Evolutionary conservation across 108 stramenopile species (phyloP).

Genomic region (Chaetoceros tenuissimus): DNA sequence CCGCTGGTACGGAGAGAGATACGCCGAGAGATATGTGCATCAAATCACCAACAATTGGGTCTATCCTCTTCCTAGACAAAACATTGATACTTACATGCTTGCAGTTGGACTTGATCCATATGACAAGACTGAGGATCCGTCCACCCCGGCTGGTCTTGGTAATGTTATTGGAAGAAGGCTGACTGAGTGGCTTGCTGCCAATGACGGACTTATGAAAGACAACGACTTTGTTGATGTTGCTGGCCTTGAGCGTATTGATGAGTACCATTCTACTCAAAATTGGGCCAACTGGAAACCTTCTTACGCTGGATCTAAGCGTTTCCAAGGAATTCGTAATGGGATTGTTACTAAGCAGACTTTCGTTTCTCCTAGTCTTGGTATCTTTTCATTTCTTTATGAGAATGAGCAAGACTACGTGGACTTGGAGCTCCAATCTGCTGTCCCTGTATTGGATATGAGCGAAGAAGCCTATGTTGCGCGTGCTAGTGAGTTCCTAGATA

Average conservation of each 20-base stretch:
- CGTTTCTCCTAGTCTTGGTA: background rate
- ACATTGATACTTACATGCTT: background rate
- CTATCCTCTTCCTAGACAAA: no score
- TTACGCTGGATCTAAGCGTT: background rate
- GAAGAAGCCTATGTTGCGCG: background rate
- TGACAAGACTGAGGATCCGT: background rate
- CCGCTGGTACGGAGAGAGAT: conserved; percentile 1
- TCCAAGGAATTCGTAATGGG: background rate
- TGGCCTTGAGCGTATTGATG: background rate
- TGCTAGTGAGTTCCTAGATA: background rate
- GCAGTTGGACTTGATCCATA: background rate
- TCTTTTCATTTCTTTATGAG: conserved; percentile 1
- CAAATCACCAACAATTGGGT: conserved; percentile 1
- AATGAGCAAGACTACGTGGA: conserved; percentile 1
- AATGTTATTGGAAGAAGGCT: background rate
- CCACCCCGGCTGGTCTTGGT: background rate
- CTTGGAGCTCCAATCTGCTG: background rate
- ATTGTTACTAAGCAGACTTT: background rate
- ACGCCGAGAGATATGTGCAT: conserved; percentile 1
- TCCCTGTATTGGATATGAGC: background rate
- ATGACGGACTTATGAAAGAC: background rate
- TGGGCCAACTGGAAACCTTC: background rate
- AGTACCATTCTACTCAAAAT: background rate
- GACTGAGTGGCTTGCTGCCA: background rate
- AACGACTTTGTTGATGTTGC: background rate